These are phyloP conservation scores for Chlamydomonas schloesseri DNA, from an alignment of 139 green algal genomes.

Conservation along the genomic window DNA sequence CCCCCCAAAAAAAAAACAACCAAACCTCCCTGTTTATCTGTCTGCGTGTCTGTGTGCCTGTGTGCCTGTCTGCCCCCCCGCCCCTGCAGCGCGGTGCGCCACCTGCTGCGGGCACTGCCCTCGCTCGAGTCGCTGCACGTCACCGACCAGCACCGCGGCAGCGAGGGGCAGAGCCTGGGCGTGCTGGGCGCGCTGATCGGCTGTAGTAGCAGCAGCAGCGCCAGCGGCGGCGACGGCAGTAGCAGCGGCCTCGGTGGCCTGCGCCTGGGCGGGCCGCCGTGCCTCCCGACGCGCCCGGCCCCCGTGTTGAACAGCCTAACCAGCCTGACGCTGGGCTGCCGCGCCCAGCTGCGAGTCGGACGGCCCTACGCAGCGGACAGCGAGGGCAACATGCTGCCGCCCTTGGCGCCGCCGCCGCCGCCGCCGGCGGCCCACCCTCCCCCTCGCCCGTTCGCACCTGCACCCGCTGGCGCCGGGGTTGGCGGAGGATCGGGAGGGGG, in stretches of 20 bases:
- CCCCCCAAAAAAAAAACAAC: too few species aligned
- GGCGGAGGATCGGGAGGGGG: too few species aligned
- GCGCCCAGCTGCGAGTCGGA: neutral
- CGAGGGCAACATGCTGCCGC: neutral
- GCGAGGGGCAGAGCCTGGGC: neutral
- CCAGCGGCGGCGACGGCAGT: neutral
- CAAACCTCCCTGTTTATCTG: too few species aligned
- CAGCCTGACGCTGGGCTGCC: conserved; percentile 1
- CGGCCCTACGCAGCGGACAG: neutral
- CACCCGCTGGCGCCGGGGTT: too few species aligned
- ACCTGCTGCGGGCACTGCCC: conserved; percentile 12
- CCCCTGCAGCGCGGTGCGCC: neutral
- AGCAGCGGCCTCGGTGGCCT: neutral
- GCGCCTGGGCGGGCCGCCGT: neutral
- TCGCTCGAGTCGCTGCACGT: conserved; percentile 30
- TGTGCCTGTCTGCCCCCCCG: neutral
- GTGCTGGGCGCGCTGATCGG: neutral
- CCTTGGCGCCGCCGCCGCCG: neutral
- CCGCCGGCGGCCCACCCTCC: too few species aligned
- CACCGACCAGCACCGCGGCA: neutral
- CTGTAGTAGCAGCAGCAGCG: neutral
- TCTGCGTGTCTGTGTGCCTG: too few species aligned
- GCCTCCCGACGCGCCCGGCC: neutral
- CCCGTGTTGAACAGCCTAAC: neutral
- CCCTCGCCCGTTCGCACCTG: too few species aligned